Conservation (phyloP, 2,329 filamentous ascomycete genomes). For the Endoconidiophora laricicola region DNA sequence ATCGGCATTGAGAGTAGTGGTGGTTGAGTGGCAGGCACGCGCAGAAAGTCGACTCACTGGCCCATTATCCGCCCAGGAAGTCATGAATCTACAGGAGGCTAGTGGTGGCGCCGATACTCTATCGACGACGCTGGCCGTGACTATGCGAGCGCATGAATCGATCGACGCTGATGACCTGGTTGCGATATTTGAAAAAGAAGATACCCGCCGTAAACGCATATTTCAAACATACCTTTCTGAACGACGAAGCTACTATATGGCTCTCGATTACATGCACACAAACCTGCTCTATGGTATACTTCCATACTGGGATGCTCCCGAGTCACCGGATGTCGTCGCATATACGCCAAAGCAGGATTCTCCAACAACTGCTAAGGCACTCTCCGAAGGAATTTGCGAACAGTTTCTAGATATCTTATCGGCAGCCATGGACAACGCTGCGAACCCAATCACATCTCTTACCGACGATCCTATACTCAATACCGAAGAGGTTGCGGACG, state of each 20-base stretch:
- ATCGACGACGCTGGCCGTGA: constrained; percentile 38
- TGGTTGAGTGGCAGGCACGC: constrained; percentile 72
- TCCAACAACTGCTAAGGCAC: constrained; percentile 1
- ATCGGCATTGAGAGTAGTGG: constrained; percentile 59
- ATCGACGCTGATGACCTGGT: constrained; percentile 38
- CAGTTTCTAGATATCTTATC: constrained; percentile 32
- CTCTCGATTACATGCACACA: constrained; percentile 38
- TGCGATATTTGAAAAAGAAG: constrained; percentile 43
- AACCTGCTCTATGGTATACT: constrained; percentile 27
- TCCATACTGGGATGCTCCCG: constrained; percentile 19
- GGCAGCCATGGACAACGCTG: constrained; percentile 32
- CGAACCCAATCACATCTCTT: constrained; percentile 32
- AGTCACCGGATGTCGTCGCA: constrained; percentile 12
- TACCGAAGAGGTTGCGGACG: constrained; percentile 35
- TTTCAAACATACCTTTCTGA: constrained; percentile 57
- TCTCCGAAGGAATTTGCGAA: constrained; percentile 16
- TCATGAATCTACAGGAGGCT: constrained; percentile 57
- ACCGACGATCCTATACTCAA: constrained; percentile 31
- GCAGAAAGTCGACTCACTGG: constrained; percentile 55
- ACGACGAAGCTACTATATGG: constrained; percentile 49
- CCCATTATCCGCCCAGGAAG: constrained; percentile 62
- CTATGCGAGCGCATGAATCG: constrained; percentile 30
- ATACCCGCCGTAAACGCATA: constrained; percentile 48
- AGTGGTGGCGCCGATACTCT: constrained; percentile 47
- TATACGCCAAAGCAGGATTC: constrained; percentile 13